A percentile compares a stretch with the other conserved stretches of the same genome.
Evolutionary conservation across 1,284 basidiomycete genomes (phyloP).

Genomic region (Melampsora occidentalis): DNA sequence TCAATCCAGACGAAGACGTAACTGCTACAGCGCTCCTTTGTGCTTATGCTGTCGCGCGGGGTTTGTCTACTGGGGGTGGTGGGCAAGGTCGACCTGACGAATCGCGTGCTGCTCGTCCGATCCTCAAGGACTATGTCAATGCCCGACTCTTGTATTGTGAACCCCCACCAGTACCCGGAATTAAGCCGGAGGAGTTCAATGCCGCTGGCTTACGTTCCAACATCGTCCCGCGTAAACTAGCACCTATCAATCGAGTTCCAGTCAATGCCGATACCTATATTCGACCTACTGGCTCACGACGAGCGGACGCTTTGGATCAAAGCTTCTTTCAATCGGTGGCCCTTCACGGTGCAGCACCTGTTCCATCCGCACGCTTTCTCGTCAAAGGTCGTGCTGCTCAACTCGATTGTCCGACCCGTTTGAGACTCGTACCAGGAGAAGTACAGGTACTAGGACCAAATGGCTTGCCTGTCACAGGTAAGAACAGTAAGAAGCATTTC

Average conservation of each 20-base stretch:
- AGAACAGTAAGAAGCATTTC: conserved; percentile 75
- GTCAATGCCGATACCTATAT: conserved; percentile 81
- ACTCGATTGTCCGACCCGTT: conserved; percentile 56
- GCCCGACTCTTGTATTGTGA: conserved; percentile 88
- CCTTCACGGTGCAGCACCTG: conserved; percentile 60
- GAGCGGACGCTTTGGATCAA: conserved; percentile 64
- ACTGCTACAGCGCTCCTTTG: conserved; percentile 80
- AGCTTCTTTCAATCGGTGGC: conserved; percentile 79
- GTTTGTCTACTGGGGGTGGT: conserved; percentile 71
- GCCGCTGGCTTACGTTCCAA: conserved; percentile 66
- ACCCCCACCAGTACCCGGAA: conserved; percentile 67
- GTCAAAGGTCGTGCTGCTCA: conserved; percentile 46
- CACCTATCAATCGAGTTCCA: conserved; percentile 75
- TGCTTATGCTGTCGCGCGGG: conserved; percentile 88
- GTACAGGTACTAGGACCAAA: conserved; percentile 54
- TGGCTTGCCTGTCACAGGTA: conserved; percentile 58
- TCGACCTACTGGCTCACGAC: conserved; percentile 50
- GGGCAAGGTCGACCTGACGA: conserved; percentile 98
- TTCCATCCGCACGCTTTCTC: conserved; percentile 20
- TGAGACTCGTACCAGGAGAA: conserved; percentile 71
- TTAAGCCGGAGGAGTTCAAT: conserved; percentile 74
- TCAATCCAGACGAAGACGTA: conserved; percentile 72
- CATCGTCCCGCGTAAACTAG: conserved; percentile 72
- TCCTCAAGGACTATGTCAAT: conserved; percentile 97
- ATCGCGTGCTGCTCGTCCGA: conserved; percentile 83